These are phyloP conservation scores for Leishmania tarentolae DNA, from an alignment of 208 protist genomes.

Conservation along the genomic window DNA sequence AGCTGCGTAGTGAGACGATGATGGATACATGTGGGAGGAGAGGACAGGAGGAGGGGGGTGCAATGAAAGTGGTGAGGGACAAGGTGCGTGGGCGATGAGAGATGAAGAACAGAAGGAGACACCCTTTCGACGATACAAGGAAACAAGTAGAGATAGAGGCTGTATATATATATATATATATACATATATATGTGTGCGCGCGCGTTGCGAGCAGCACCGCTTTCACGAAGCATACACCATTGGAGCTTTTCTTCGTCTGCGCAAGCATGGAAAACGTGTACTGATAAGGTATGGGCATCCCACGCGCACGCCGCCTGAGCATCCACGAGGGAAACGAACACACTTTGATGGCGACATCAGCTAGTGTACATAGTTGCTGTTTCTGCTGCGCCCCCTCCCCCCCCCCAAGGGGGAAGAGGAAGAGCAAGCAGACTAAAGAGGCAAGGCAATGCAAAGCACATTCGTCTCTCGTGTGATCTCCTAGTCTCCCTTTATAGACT, in stretches of 20 bases:
- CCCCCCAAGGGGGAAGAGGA: not conserved
- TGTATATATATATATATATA: not conserved
- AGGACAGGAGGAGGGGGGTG: no score
- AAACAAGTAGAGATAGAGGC: not conserved
- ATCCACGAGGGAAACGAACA: not conserved
- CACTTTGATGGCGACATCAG: not conserved
- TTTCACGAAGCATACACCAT: not conserved
- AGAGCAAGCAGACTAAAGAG: not conserved
- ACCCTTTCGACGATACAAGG: not conserved
- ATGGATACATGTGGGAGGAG: not conserved
- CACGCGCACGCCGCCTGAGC: not conserved
- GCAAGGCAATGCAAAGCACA: not conserved
- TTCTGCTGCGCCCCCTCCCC: not conserved
- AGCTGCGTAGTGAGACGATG: not conserved
- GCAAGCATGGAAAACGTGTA: not conserved
- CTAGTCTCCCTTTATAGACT: not conserved
- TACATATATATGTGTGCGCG: not conserved
- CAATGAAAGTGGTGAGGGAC: not conserved
- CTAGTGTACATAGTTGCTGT: constrained; percentile 7
- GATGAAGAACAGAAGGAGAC: not conserved
- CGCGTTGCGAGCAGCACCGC: not conserved
- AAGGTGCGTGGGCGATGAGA: no score
- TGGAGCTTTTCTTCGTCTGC: not conserved
- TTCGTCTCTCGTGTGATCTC: no score
- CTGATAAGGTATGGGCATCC: not conserved